phyloP scores from a whole-genome alignment of 768 basidiomycete genomes.

The Plicaturopsis crispa region DNA sequence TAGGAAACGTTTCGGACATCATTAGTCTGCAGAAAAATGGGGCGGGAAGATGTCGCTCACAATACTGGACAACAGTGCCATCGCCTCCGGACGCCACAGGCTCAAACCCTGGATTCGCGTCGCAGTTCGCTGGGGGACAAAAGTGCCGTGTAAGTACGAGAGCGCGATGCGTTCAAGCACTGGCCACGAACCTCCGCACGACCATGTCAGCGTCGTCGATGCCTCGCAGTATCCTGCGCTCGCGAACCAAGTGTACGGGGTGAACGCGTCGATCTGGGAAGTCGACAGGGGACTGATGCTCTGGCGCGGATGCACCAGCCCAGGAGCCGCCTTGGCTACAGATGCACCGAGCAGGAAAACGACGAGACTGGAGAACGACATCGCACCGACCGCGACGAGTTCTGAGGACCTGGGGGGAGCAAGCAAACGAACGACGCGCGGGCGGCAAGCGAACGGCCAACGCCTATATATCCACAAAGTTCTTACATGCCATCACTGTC shows the following conservation, averaged over 20 bases:
- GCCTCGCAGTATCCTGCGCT: slow-evolving; percentile 43
- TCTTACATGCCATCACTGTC: too few relatives aligned
- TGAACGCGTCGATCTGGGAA: slow-evolving; percentile 33
- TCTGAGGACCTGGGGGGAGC: too few relatives aligned
- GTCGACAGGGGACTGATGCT: slow-evolving; percentile 30
- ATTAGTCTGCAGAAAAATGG: neutral
- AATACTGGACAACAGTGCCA: slow-evolving; percentile 33
- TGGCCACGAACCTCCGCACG: slow-evolving; percentile 38
- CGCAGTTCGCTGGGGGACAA: slow-evolving; percentile 30
- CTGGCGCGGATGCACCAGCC: slow-evolving; percentile 18
- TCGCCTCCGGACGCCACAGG: slow-evolving; percentile 43
- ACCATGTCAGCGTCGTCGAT: slow-evolving; percentile 35
- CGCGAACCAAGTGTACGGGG: slow-evolving; percentile 43
- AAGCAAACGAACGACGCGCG: too few relatives aligned
- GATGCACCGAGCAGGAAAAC: too few relatives aligned
- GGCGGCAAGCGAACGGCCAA: too few relatives aligned
- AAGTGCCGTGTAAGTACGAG: neutral
- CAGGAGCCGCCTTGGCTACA: neutral
- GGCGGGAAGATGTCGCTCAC: slow-evolving; percentile 15
- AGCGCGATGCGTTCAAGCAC: neutral
- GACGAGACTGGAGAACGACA: too few relatives aligned
- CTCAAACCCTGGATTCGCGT: slow-evolving; percentile 38
- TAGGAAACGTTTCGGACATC: too few relatives aligned
- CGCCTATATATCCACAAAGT: too few relatives aligned
- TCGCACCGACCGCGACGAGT: too few relatives aligned